phyloP scores from a whole-genome alignment of 257 asterid species.

The Vinca minor region DNA sequence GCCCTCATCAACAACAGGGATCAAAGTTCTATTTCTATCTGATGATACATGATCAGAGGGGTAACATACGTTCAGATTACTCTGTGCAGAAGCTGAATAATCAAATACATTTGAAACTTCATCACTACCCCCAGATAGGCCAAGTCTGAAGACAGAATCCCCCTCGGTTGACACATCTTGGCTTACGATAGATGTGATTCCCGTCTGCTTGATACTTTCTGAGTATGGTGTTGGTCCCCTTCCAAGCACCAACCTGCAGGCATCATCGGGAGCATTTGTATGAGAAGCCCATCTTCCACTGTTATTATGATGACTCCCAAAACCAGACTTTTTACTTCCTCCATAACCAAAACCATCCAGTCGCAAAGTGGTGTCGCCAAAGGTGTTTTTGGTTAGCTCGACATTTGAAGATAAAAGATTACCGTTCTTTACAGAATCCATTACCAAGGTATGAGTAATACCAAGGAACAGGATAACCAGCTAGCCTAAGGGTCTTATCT shows the following conservation, averaged over 20 bases:
- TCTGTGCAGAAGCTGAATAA: conserved; percentile 41
- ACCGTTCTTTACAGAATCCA: conserved; percentile 27
- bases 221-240: conserved; percentile 80
- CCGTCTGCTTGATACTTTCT: conserved; percentile 34
- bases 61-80: conserved; percentile 23
- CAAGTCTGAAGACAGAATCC: conserved; percentile 56
- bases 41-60: conserved; percentile 30
- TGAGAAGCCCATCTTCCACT: conserved; percentile 22
- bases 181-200: conserved; percentile 16
- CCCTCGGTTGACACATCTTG: conserved; percentile 33
- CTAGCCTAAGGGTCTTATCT: conserved; percentile 14
- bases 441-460: conserved; percentile 14
- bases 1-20: conserved; percentile 74
- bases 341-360: conserved; percentile 73
- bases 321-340: conserved; percentile 26
- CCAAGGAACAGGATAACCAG: conserved; percentile 12
- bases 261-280: conserved; percentile 51
- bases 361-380: conserved; percentile 59
- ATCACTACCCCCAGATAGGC: conserved; percentile 52
- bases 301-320: conserved; percentile 25
- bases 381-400: conserved; percentile 28
- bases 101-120: conserved; percentile 39
- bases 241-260: conserved; percentile 83
- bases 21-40: conserved; percentile 23
- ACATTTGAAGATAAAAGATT: conserved; percentile 37